Evolutionary conservation across 345 rosid species (phyloP).

Genomic region (Microthlaspi erraticum): DNA sequence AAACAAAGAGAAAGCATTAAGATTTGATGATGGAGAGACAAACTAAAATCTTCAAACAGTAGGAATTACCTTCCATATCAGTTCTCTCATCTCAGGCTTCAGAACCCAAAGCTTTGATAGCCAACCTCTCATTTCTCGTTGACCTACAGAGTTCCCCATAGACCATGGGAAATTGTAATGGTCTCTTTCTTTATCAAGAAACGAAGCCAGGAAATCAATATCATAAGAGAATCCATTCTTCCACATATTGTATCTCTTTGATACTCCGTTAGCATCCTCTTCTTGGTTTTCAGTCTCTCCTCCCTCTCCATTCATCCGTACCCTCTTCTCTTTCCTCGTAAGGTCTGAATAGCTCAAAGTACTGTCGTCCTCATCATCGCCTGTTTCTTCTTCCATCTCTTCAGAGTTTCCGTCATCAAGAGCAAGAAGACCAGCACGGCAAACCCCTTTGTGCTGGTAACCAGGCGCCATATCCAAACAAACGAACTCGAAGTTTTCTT

Average conservation of each 20-base stretch:
- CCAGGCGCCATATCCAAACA: constrained; percentile 99
- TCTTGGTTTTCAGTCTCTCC: constrained; percentile 47
- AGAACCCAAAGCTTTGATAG: constrained; percentile 77
- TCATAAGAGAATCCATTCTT: constrained; percentile 70
- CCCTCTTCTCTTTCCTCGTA: constrained; percentile 83
- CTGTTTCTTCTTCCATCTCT: constrained; percentile 44
- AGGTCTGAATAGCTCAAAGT: constrained; percentile 59
- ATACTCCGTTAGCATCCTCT: constrained; percentile 45
- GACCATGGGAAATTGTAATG: constrained; percentile 91
- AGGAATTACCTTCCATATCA: constrained; percentile 82
- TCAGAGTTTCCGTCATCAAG: constrained; percentile 58
- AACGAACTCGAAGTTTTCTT: constrained; percentile 82
- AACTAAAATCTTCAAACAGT: background rate
- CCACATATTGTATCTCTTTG: constrained; percentile 56
- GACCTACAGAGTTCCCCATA: constrained; percentile 85
- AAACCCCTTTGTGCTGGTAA: constrained; percentile 90
- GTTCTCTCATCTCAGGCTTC: constrained; percentile 78
- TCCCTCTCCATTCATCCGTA: constrained; percentile 47
- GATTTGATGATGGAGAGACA: constrained; percentile 17
- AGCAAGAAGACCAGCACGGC: constrained; percentile 93
- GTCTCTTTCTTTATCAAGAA: constrained; percentile 84
- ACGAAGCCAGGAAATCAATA: constrained; percentile 62
- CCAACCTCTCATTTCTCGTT: constrained; percentile 97
- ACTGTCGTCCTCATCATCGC: constrained; percentile 45
- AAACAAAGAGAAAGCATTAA: constrained; percentile 6